Evolutionary conservation across 1,139 yeast species (phyloP).

Genomic region (Candida buenavistaensis): DNA sequence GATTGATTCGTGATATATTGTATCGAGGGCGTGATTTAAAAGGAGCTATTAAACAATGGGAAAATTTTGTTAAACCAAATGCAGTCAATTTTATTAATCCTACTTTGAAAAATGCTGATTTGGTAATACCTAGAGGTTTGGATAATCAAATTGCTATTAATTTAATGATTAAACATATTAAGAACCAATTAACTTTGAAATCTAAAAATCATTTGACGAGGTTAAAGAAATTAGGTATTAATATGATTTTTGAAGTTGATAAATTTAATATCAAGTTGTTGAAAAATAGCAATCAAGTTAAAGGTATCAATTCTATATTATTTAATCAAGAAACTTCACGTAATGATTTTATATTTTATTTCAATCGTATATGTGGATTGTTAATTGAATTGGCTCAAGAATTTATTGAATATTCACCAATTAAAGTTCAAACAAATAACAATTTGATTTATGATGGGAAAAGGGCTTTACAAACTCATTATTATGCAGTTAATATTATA

Average conservation of each 20-base stretch:
- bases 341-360: conserved; percentile 82
- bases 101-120: conserved; percentile 79
- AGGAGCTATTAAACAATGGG: conserved; percentile 90
- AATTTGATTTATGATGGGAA: conserved; percentile 40
- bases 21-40: conserved; percentile 80
- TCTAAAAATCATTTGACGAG: conserved; percentile 65
- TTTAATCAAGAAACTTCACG: conserved; percentile 55
- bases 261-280: conserved; percentile 37
- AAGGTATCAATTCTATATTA: conserved; percentile 71
- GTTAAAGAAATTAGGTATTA: conserved; percentile 53
- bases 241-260: conserved; percentile 31
- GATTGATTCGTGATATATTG: conserved; percentile 82
- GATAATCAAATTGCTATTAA: conserved; percentile 81
- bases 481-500: conserved; percentile 76
- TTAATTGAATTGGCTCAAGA: conserved; percentile 70
- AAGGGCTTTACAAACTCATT: conserved; percentile 36
- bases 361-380: conserved; percentile 74
- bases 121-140: conserved; percentile 84
- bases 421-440: conserved; percentile 47
- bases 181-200: conserved; percentile 66
- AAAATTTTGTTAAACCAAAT: conserved; percentile 86
- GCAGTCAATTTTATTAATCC: conserved; percentile 76
- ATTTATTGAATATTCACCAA: conserved; percentile 28
- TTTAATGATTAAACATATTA: conserved; percentile 76
- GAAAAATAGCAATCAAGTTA: conserved; percentile 64